Conservation (phyloP, 2,329 filamentous ascomycete genomes). For the Fusarium acutatum region DNA sequence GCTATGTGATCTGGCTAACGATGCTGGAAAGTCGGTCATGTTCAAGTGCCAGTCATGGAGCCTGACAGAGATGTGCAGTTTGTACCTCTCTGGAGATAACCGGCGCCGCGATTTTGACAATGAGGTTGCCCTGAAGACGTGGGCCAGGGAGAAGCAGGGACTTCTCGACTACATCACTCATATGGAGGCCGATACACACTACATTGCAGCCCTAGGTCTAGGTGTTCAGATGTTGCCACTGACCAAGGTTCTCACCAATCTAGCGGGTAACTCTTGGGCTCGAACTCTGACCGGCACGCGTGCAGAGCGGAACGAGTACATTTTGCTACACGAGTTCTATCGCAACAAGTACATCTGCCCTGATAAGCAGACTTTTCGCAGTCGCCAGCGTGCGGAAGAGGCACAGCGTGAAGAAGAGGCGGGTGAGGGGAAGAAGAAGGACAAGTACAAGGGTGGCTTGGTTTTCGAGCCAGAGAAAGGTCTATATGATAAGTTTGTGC, state of each 20-base stretch:
- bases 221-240: constrained; percentile 91
- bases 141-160: constrained; percentile 80
- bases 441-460: constrained; percentile 98
- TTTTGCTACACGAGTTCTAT: constrained; percentile 96
- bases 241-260: constrained; percentile 93
- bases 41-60: constrained; percentile 98
- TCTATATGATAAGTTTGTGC: constrained; percentile 95
- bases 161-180: constrained; percentile 94
- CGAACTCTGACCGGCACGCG: constrained; percentile 94
- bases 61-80: constrained; percentile 94
- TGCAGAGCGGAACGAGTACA: constrained; percentile 98
- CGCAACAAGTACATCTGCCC: constrained; percentile 98
- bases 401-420: constrained; percentile 73
- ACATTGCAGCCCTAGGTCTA: constrained; percentile 88
- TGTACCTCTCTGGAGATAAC: constrained; percentile 80
- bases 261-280: constrained; percentile 98
- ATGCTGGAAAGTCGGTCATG: constrained; percentile 97
- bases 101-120: constrained; percentile 86
- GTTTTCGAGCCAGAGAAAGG: constrained; percentile 98
- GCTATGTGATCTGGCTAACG: constrained; percentile 93
- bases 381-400: constrained; percentile 76
- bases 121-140: constrained; percentile 84
- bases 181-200: constrained; percentile 95
- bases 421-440: constrained; percentile 90
- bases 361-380: constrained; percentile 87